Base-by-base conservation (phyloP, 2,329 filamentous ascomycete species). In the Zalaria obscura region DNA sequence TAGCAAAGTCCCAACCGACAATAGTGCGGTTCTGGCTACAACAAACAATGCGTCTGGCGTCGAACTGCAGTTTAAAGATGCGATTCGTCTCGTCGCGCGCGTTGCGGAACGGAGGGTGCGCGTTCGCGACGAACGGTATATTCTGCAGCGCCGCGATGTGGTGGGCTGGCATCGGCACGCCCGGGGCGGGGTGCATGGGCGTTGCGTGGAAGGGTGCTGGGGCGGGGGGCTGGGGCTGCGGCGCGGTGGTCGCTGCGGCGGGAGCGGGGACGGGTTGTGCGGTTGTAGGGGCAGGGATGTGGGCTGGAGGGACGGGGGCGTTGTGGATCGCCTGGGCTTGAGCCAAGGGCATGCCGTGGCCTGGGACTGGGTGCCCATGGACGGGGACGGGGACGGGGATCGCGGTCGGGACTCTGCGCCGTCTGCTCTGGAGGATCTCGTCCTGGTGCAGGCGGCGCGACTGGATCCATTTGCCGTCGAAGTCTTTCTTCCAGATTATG, bases 1-100 rank as follows among this genome's bases (percentile, higher is more conserved):
- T 85, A 45, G 87, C 91, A 69, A 96, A 98, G 60, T 98, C 91
- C 91, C 91, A 98, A 0, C 88, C 91, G 0, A 96, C 86, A 55
- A 98, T 96, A 10, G 82, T 78, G 33, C 80, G 80, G 43, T 91
- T 86, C 59, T 96, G 88, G 48, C 83, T 91, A 58, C 89, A 95
- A 65, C 88, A 95, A 41, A 98, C 82, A 50, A 98, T 93, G 52
- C 88, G 79, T 25, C 87, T 75, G 1, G 87, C 84, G 57, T 98
- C 91, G 51, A 95, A 98, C 59, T 98, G 91, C 31, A 96, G 69
- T 62, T 98, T 98, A 69, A 96, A 98, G 3, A 98, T 83, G 25
- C 91, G 62, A 7, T 75, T 71, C 31, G 69, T 70, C 11, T 56
- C 54, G 9, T 65, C 62, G 11, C 42, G 42, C 26, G 45, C 53